Conservation (phyloP, 1,139 yeast genomes). For the Suhomyces yuchorum region DNA sequence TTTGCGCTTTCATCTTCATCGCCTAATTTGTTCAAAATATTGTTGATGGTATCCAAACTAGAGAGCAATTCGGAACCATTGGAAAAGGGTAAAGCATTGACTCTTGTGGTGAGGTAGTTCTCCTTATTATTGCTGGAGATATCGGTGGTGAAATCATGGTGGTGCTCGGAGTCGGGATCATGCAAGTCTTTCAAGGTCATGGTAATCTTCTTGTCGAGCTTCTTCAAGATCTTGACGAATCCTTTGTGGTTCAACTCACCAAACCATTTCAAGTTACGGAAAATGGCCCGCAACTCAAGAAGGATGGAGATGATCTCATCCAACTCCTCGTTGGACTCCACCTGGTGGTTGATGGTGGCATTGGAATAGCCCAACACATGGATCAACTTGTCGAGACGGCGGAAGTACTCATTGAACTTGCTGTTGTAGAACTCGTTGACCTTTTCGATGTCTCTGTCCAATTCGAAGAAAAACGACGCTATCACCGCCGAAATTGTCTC, state of each 20-base stretch:
- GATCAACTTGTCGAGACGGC: constrained; percentile 59
- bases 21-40: constrained; percentile 47
- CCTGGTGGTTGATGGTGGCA: constrained; percentile 29
- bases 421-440: constrained; percentile 78
- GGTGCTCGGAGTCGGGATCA: constrained; percentile 17
- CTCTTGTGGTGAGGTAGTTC: constrained; percentile 66
- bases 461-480: constrained; percentile 72
- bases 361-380: constrained; percentile 33
- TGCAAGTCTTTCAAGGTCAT: constrained; percentile 20
- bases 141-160: constrained; percentile 15
- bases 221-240: constrained; percentile 83
- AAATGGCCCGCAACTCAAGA: constrained; percentile 73
- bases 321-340: constrained; percentile 59
- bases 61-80: constrained; percentile 61
- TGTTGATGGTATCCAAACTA: constrained; percentile 57
- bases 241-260: constrained; percentile 93
- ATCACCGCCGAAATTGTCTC: constrained; percentile 35
- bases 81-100: constrained; percentile 77
- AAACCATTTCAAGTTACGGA: constrained; percentile 87
- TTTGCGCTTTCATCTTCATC: constrained; percentile 21
- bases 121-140: constrained; percentile 66
- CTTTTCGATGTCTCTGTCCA: constrained; percentile 80
- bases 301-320: constrained; percentile 78
- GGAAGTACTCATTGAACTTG: constrained; percentile 71
- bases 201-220: constrained; percentile 76